Evolutionary conservation across 352 stramenopile genomes (phyloP).

Genomic region (Globisporangium paroecandrum): DNA sequence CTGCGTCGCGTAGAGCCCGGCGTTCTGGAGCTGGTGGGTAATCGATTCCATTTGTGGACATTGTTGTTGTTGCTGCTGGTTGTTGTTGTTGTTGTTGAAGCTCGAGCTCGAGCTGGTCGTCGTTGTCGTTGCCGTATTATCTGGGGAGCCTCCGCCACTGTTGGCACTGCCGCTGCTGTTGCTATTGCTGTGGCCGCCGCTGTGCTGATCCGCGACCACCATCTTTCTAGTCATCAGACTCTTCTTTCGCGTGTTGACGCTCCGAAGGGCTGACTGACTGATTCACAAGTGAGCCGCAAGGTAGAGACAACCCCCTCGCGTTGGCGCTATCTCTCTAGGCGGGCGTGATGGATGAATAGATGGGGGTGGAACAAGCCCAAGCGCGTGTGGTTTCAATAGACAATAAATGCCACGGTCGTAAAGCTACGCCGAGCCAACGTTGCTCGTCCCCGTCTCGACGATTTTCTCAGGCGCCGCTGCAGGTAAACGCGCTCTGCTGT

Average conservation of each 20-base stretch:
- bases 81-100: not conserved
- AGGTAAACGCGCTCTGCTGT: not conserved
- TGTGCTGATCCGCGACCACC: not conserved
- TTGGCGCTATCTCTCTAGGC: too few relatives aligned
- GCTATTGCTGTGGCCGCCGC: not conserved
- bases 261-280: not conserved
- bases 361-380: not conserved
- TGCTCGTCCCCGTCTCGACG: not conserved
- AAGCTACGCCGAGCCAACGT: not conserved
- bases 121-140: not conserved
- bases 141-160: not conserved
- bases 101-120: not conserved
- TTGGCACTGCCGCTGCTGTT: not conserved
- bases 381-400: not conserved
- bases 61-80: too few relatives aligned
- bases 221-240: not conserved
- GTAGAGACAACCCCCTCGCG: not conserved
- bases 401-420: not conserved
- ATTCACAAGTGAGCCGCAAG: not conserved
- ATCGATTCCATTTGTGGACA: constrained; percentile 6
- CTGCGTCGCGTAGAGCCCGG: not conserved
- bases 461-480: not conserved
- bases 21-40: constrained; percentile 7
- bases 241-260: not conserved
- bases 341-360: not conserved